Conservation (phyloP, 805 yeast species). For the Sugiyamaella chiloensis region DNA sequence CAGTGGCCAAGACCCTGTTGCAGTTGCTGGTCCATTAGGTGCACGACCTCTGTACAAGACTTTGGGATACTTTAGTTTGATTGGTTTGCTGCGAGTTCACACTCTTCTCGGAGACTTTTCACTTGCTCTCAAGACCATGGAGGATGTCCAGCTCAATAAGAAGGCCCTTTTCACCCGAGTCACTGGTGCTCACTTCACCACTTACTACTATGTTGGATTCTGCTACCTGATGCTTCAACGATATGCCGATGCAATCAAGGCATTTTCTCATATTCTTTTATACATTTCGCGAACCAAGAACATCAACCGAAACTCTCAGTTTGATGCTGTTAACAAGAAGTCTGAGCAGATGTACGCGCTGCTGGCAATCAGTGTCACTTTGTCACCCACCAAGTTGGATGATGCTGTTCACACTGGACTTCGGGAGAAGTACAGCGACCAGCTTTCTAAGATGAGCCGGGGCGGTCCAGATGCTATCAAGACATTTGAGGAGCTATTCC, state of each 20-base stretch:
- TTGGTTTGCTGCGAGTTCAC: slow-evolving; percentile 50
- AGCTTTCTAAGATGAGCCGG: slow-evolving; percentile 40
- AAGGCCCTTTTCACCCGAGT: slow-evolving; percentile 46
- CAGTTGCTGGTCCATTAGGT: slow-evolving; percentile 45
- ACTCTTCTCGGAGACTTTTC: slow-evolving; percentile 49
- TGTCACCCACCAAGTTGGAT: slow-evolving; percentile 47
- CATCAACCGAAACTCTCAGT: slow-evolving; percentile 43
- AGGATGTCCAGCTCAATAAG: slow-evolving; percentile 45
- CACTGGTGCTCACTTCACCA: slow-evolving; percentile 49
- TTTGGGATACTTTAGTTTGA: slow-evolving; percentile 47
- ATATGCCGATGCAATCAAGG: slow-evolving; percentile 49
- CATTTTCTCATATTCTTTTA: slow-evolving; percentile 45
- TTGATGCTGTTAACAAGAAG: slow-evolving; percentile 46
- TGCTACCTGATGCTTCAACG: slow-evolving; percentile 50
- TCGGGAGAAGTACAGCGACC: slow-evolving; percentile 48
- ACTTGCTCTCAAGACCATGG: slow-evolving; percentile 48
- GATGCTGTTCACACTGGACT: slow-evolving; percentile 44
- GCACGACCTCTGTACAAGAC: slow-evolving; percentile 42
- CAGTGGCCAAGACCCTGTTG: slow-evolving; percentile 30
- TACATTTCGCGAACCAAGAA: slow-evolving; percentile 47
- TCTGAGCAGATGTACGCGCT: slow-evolving; percentile 52
- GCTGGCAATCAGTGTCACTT: slow-evolving; percentile 44
- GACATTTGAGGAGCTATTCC: slow-evolving; percentile 45
- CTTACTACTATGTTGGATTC: slow-evolving; percentile 51
- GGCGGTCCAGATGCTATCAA: slow-evolving; percentile 42